Evolutionary conservation across 2,329 filamentous ascomycete genomes (phyloP).

Genomic region (Fusarium torreyae): DNA sequence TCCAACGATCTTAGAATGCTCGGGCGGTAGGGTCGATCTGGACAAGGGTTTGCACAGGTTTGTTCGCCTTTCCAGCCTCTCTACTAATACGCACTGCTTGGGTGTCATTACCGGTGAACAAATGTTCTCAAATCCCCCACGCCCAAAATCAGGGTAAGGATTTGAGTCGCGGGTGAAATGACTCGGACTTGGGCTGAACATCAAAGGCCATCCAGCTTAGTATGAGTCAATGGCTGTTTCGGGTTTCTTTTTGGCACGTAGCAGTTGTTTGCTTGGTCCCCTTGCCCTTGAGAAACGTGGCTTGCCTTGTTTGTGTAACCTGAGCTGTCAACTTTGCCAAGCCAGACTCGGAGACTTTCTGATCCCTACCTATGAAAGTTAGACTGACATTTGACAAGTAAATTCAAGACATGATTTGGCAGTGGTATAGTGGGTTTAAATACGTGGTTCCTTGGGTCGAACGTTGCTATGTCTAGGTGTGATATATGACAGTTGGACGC

Average conservation of each 20-base stretch:
- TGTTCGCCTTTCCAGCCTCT: not conserved
- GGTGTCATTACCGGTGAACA: not conserved
- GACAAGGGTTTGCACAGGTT: not conserved
- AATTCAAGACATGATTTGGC: constrained; percentile 1
- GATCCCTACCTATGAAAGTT: not conserved
- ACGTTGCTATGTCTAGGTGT: too few species aligned
- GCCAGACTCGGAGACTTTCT: constrained; percentile 33
- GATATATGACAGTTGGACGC: too few species aligned
- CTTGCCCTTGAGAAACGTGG: constrained; percentile 7
- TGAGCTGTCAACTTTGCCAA: constrained; percentile 38
- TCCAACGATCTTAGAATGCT: not conserved
- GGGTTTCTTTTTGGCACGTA: not conserved
- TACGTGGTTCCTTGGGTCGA: not conserved
- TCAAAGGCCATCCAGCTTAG: not conserved
- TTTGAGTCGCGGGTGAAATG: constrained; percentile 1
- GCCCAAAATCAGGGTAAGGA: constrained; percentile 1
- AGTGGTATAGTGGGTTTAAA: not conserved
- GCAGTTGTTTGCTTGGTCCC: not conserved
- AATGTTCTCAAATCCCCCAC: constrained; percentile 2
- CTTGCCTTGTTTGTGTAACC: constrained; percentile 15
- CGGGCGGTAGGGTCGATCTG: constrained; percentile 3
- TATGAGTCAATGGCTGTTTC: constrained; percentile 7
- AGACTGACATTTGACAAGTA: constrained; percentile 18
- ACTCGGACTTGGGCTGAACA: not conserved
- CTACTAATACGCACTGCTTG: not conserved